A percentile compares a stretch with the other conserved stretches of the same genome.
Evolutionary conservation across 352 stramenopile genomes (phyloP).

Genomic region (Globisporangium heterothallicum): DNA sequence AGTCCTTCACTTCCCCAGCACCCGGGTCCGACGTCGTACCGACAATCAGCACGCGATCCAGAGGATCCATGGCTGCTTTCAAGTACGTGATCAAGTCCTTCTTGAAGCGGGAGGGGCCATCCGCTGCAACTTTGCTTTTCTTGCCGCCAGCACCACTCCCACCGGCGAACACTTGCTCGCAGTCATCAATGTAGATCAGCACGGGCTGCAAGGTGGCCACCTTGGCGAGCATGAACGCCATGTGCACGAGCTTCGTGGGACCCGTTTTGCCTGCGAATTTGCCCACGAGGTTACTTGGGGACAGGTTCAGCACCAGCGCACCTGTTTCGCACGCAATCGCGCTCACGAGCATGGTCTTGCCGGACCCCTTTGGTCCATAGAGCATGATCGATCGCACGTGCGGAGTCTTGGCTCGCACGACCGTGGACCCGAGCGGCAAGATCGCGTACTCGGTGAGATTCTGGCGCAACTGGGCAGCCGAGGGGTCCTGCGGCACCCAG

Average conservation of each 20-base stretch:
- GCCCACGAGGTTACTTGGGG: slow-evolving; percentile 87
- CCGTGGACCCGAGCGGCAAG: slow-evolving; percentile 74
- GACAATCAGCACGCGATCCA: slow-evolving; percentile 91
- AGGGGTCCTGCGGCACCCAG: slow-evolving; percentile 90
- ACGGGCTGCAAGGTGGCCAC: slow-evolving; percentile 79
- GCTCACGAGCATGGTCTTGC: slow-evolving; percentile 92
- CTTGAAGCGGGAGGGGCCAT: slow-evolving; percentile 86
- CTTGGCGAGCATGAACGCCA: slow-evolving; percentile 91
- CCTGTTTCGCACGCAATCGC: slow-evolving; percentile 90
- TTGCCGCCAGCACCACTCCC: slow-evolving; percentile 60
- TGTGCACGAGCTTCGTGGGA: slow-evolving; percentile 91
- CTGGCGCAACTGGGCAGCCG: slow-evolving; percentile 86
- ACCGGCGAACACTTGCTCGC: slow-evolving; percentile 84
- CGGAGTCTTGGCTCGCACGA: slow-evolving; percentile 69
- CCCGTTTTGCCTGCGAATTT: slow-evolving; percentile 92
- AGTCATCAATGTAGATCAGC: slow-evolving; percentile 94
- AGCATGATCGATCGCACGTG: slow-evolving; percentile 90
- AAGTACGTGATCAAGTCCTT: slow-evolving; percentile 93
- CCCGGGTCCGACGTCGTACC: slow-evolving; percentile 84
- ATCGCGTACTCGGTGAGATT: slow-evolving; percentile 89
- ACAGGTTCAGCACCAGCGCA: slow-evolving; percentile 94
- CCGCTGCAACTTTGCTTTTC: slow-evolving; percentile 74
- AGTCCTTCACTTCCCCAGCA: slow-evolving; percentile 79
- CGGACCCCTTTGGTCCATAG: slow-evolving; percentile 87
- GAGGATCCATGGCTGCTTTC: slow-evolving; percentile 80